Evolutionary conservation across 2,329 filamentous ascomycete genomes (phyloP), one percentile per base, ranked within the genome.

Genomic region (Aureobasidium sp.): DNA sequence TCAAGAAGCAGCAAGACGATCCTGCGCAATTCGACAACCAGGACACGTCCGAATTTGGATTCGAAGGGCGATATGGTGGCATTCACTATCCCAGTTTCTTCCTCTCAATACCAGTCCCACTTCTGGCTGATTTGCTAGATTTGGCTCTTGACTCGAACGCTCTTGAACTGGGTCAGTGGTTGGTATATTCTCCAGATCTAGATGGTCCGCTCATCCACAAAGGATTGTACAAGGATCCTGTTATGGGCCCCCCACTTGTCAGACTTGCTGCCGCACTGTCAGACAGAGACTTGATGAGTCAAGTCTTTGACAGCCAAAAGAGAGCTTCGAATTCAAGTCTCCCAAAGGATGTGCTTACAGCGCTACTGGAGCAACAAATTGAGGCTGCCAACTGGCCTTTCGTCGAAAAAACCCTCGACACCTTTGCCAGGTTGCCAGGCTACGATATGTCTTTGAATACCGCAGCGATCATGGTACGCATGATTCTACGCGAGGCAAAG

Each of bases 201-300:
- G 78, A 81, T 58, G 78, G 76, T 0, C 76, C 78, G n/a, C 56
- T 77, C 2, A 78, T 83, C 21, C 65, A 71, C 19, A 59, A 62
- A 11, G 60, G 62, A 17, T 57, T 72, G 22, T 81, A 79, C 58
- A 61, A 61, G 2, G 66, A 79, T 56, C 71, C 71, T 25, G 66
- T 67, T 42, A 66, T 83, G 21, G 71, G 74, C 2, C 73, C 79
- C 11, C 72, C 78, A 1, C 66, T 83, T 24, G 68, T 81, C 29
- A 73, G 75, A 16, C 81, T 79, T 59, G 79, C 78, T 6, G 68
- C 72, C 10, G 71, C 74, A 16, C 74, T 75, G 10, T 66, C 71
- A 34, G 74, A 81, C 56, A 63, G 59, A 30, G 38, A 48, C 7
- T 59, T 73, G 6, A 58, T 68, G 32, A 38, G 55, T 30, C 63